Percentiles rank a stretch among this genome's conserved stretches.
phyloP scores from a whole-genome alignment of 192 early-diverging fungal genomes.

The Coemansia sp. region DNA sequence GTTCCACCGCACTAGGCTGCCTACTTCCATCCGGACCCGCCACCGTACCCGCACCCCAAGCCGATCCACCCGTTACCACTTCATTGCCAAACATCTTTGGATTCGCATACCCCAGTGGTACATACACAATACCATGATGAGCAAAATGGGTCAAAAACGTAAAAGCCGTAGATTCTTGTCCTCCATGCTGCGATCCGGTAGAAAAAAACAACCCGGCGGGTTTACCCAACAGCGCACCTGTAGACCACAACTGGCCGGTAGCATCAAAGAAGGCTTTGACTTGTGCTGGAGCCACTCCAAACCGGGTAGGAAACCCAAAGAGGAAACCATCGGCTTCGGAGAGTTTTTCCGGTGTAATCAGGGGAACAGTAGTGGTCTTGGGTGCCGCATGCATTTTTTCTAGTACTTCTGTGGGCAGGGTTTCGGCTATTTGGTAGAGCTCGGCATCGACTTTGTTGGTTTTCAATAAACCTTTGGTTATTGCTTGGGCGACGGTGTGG shows the following conservation, averaged over 20 bases:
- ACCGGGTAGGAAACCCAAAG: slow-evolving; percentile 37
- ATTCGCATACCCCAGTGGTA: slow-evolving; percentile 55
- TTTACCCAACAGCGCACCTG: slow-evolving; percentile 23
- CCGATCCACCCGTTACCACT: slow-evolving; percentile 17
- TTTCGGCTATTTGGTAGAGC: slow-evolving; percentile 61
- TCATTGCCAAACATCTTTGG: slow-evolving; percentile 22
- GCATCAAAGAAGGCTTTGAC: slow-evolving; percentile 36
- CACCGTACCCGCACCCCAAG: slow-evolving; percentile 31
- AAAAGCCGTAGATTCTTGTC: slow-evolving; percentile 57
- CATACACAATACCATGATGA: slow-evolving; percentile 62
- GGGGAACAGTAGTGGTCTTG: slow-evolving; percentile 55
- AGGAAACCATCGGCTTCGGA: slow-evolving; percentile 50
- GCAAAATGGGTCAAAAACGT: slow-evolving; percentile 56
- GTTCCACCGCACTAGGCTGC: slow-evolving; percentile 22
- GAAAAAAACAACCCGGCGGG: slow-evolving; percentile 42
- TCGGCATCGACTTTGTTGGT: slow-evolving; percentile 48
- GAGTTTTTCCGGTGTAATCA: slow-evolving; percentile 57
- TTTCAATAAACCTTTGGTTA: slow-evolving; percentile 63
- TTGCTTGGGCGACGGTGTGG: slow-evolving; percentile 59
- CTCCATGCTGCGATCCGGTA: slow-evolving; percentile 58
- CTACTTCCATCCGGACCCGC: slow-evolving; percentile 22
- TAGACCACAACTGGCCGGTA: slow-evolving; percentile 23
- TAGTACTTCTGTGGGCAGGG: slow-evolving; percentile 59
- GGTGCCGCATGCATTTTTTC: slow-evolving; percentile 64
- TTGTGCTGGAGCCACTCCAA: slow-evolving; percentile 32